Conservation (phyloP, 352 stramenopile species). For the Discostella stelligera region DNA sequence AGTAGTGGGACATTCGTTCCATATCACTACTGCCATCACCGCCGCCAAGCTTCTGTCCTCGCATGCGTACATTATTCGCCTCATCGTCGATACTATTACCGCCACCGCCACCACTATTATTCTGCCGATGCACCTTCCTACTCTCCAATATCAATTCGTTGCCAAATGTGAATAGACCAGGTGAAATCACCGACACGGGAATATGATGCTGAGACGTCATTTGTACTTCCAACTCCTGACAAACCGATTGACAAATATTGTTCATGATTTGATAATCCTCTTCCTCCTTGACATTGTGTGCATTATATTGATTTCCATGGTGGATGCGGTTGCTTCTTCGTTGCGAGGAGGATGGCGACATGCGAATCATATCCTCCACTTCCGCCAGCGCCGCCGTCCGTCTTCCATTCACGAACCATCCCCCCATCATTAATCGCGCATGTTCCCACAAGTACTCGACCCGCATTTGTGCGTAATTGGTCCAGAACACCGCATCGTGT, state of each 20-base stretch:
- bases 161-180: slow-evolving; percentile 46
- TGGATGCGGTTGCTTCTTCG: neutral
- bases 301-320: neutral
- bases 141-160: slow-evolving; percentile 50
- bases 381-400: slow-evolving; percentile 59
- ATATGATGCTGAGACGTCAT: slow-evolving; percentile 63
- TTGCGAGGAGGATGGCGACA: neutral
- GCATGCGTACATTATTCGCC: neutral
- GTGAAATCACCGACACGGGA: slow-evolving; percentile 48
- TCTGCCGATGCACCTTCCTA: neutral
- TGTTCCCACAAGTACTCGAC: slow-evolving; percentile 70
- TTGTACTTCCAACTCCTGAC: slow-evolving; percentile 56
- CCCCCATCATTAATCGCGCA: slow-evolving; percentile 25
- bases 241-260: slow-evolving; percentile 48
- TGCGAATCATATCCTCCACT: slow-evolving; percentile 33
- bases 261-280: slow-evolving; percentile 32
- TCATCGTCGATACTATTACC: too few species aligned
- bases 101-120: too few species aligned
- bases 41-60: slow-evolving; percentile 49
- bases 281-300: neutral
- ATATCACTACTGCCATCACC: slow-evolving; percentile 2
- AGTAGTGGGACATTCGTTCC: too few species aligned
- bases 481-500: slow-evolving; percentile 72
- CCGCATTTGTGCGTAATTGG: slow-evolving; percentile 74
- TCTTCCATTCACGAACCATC: slow-evolving; percentile 48